A percentile compares a stretch with the other conserved stretches of the same genome.
Evolutionary conservation across 768 basidiomycete genomes (phyloP).

Genomic region (Paxillus ammoniavirescens): DNA sequence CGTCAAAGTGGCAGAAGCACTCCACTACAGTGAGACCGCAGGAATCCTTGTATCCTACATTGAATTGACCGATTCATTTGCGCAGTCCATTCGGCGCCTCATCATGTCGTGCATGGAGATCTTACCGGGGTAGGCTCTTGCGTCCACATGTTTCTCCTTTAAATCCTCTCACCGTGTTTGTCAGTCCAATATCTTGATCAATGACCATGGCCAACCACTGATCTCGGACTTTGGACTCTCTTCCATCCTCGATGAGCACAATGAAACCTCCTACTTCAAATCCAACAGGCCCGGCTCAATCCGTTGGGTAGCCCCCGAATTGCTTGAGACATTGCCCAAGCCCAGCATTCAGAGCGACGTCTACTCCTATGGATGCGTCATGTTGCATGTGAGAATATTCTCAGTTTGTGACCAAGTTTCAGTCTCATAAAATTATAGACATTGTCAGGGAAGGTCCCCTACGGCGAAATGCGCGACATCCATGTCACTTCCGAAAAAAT

Average conservation of each 20-base stretch:
- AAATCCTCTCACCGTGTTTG: background rate
- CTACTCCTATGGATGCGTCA: conserved; percentile 22
- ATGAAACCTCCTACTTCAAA: conserved; percentile 21
- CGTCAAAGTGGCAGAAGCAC: conserved; percentile 38
- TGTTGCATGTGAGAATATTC: conserved; percentile 14
- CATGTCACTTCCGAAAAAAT: background rate
- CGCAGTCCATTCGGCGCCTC: conserved; percentile 7
- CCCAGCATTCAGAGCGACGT: conserved; percentile 9
- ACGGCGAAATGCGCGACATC: background rate
- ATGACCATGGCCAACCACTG: background rate
- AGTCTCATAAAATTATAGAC: background rate
- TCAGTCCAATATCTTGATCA: conserved; percentile 10
- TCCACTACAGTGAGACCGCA: conserved; percentile 35
- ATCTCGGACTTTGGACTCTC: conserved; percentile 43
- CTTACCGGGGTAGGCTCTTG: conserved; percentile 2
- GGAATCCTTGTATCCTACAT: background rate
- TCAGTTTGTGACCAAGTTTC: background rate
- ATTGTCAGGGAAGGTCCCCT: conserved; percentile 6
- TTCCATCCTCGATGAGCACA: conserved; percentile 36
- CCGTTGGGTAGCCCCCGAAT: conserved; percentile 18
- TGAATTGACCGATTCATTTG: background rate
- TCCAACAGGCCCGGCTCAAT: conserved; percentile 8
- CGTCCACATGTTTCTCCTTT: background rate
- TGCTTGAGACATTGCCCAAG: conserved; percentile 3
- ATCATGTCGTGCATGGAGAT: conserved; percentile 4